Conservation (phyloP, 2,329 filamentous ascomycete species). For the Fusarium sp. region DNA sequence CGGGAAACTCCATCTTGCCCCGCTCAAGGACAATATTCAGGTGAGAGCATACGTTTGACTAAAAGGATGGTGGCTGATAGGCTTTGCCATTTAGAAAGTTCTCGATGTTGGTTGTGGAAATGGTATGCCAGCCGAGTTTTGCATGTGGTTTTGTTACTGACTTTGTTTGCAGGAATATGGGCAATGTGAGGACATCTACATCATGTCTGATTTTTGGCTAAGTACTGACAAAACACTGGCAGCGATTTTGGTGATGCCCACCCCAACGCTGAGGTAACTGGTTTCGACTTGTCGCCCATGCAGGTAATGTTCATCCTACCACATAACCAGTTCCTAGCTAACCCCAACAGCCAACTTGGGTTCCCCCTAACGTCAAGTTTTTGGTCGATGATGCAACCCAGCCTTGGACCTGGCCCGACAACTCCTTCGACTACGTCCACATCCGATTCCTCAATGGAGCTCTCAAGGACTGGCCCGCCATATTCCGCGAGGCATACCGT, state of each 20-base stretch:
- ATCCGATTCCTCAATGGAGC: constrained; percentile 2
- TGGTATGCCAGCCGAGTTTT: not conserved
- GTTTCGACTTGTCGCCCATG: constrained; percentile 2
- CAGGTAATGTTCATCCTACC: not conserved
- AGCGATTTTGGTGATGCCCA: constrained; percentile 17
- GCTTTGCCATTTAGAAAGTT: not conserved
- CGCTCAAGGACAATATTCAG: not conserved
- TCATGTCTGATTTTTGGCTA: not conserved
- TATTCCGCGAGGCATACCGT: constrained; percentile 8
- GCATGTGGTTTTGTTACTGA: not conserved
- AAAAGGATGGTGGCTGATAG: not conserved
- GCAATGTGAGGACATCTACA: not conserved
- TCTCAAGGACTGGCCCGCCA: not conserved
- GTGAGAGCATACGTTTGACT: not conserved
- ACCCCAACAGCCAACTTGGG: not conserved
- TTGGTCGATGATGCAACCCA: constrained; percentile 8
- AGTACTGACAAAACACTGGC: not conserved
- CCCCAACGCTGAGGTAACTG: constrained; percentile 8
- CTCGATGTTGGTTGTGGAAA: constrained; percentile 5
- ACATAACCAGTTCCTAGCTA: not conserved
- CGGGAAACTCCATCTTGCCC: constrained; percentile 4
- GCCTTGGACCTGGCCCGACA: not conserved
- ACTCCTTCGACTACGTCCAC: constrained; percentile 8
- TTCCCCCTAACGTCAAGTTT: constrained; percentile 7
- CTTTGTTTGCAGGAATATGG: constrained; percentile 3